Base-by-base conservation (phyloP, 2,329 filamentous ascomycete genomes). In the Pseudogymnoascus sp. region DNA sequence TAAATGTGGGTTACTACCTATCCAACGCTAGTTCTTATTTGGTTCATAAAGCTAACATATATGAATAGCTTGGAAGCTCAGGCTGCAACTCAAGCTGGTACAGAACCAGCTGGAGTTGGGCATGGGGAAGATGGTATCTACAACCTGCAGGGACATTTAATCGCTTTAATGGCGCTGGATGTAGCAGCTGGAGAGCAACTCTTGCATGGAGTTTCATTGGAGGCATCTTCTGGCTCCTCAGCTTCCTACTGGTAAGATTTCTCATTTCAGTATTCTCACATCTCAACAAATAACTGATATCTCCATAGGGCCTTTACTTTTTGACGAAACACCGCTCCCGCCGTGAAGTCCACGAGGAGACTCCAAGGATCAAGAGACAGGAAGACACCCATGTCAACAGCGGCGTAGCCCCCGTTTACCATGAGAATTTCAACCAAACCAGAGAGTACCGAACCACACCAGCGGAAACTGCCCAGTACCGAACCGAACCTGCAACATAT, bases 31-130 rank as follows among this genome's bases (percentile, higher is more conserved):
- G 7, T 31, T 40, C 14, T 21, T 28, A 28, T 31, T 23, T 60
- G 16, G 23, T 18, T 31, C 8, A 61, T 23, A 16, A 34, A 28
- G 4, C 37, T 63, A 63, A 63, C 62, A 37, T 59, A n/a, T n/a
- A 34, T 42, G 10, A 7, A 25, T 18, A 63, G 62, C 56, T 63
- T 44, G 53, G 21, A 18, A 28, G 34, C 21, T 56, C 59, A 4
- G 56, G 62, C 16, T 63, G 62, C 21, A 59, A 61, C 28, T 62
- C 62, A 14, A 14, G 16, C 28, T 63, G 62, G 62, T 63, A 46
- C 25, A 37, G 28, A 31, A 40, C 5, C n/a, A 28, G 10, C 3
- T 63, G 59, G 62, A 31, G 62, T 21, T 63, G 60, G 36, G 59
- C 31, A n/a, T 63, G 62, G 62, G 62, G 62, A 12, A 59, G 56